Evolutionary conservation across 768 basidiomycete species (phyloP), one percentile per base, ranked within the genome.

Genomic region (Cystoderma amianthinum): DNA sequence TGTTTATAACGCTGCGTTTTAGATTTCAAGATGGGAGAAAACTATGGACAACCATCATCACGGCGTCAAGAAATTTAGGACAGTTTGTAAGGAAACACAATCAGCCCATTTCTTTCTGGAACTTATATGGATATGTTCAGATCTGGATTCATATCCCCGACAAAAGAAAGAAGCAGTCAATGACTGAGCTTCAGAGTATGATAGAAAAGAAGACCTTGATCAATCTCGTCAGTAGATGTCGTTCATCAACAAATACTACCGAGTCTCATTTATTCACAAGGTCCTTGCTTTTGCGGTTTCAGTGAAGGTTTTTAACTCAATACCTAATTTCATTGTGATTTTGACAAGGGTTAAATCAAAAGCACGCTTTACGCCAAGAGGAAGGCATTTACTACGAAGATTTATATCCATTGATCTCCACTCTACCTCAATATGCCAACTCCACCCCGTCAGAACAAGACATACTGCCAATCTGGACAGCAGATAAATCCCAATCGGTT

Each of bases 141-240:
- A 67, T 71, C 24, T 79, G 71, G 74, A 61, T 74, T 19, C 73
- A 77, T 48, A 65, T 72, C 11, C 62, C 74, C 1, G 54, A 57
- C 24, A 63, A 69, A n/a, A 61, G 71, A 4, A 44, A 49, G 5
- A 40, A 50, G 48, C 9, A 51, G 47, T 6, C 49, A 54, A 13
- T 44, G 48, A 18, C 41, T 1, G 46, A 43, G 0, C 51, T 72
- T 19, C 52, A 74, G 48, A 68, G 65, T 10, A 56, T 78, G n/a
- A 71, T 84, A 39, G 80, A 82, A 64, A 84, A 84, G 58, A 76
- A 77, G 60, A 74, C 72, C 3, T 78, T 80, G 67, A 65, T 83
- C 44, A 80, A 80, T 49, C 52, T 82, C 39, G 72, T 76, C 48
- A 45, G 65, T 54, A 12, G 9, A n/a, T n/a, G n/a, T n/a, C n/a